Percentiles rank a stretch among this genome's conserved stretches.
phyloP scores from a whole-genome alignment of 192 early-diverging fungal species.

The Cladochytrium replicatum region DNA sequence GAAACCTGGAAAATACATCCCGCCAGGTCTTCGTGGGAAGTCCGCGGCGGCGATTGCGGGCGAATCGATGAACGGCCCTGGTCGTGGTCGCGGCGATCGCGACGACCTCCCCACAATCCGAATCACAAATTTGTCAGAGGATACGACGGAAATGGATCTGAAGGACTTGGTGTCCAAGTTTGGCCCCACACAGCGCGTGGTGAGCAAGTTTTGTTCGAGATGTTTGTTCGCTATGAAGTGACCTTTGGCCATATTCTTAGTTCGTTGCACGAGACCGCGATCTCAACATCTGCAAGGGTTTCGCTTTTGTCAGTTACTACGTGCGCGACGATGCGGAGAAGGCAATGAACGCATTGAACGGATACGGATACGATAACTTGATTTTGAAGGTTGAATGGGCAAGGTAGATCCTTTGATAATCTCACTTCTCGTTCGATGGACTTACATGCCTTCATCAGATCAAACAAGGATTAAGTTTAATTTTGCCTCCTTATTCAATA shows the following conservation, averaged over 20 bases:
- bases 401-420: no score
- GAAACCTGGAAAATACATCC: conserved; percentile 78
- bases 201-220: conserved; percentile 13
- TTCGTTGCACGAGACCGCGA: conserved; percentile 80
- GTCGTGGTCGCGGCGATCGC: conserved; percentile 14
- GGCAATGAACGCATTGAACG: conserved; percentile 80
- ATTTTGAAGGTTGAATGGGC: conserved; percentile 88
- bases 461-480: no score
- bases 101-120: conserved; percentile 58
- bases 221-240: no score
- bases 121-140: conserved; percentile 94
- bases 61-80: conserved; percentile 7
- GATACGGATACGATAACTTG: conserved; percentile 92
- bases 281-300: conserved; percentile 83
- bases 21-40: conserved; percentile 70
- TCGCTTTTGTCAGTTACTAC: conserved; percentile 87
- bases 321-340: conserved; percentile 70
- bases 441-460: no score
- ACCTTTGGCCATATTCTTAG: no score
- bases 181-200: conserved; percentile 69
- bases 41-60: conserved; percentile 21
- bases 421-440: no score
- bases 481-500: no score
- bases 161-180: conserved; percentile 80
- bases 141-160: conserved; percentile 80